A percentile compares a stretch with the other conserved stretches of the same genome.
These are phyloP conservation scores for Micractinium conductrix DNA, from an alignment of 139 green algal genomes.

Conservation along the genomic window DNA sequence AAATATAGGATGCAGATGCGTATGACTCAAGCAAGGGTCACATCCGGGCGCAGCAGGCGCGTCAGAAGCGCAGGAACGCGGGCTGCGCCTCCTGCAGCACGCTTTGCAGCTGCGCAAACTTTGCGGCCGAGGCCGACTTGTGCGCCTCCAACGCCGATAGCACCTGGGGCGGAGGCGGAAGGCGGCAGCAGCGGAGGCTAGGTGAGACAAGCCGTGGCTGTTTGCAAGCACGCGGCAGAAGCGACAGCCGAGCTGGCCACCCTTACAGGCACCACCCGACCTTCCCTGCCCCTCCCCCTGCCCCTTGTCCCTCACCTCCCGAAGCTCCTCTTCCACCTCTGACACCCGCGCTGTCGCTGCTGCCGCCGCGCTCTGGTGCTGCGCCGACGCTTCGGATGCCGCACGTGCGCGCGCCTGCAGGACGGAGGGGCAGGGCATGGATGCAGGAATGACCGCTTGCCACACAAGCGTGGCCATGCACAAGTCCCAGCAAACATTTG, in stretches of 20 bases:
- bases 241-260: no score
- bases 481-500: no score
- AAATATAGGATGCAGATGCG: no score
- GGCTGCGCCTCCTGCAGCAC: constrained; percentile 32
- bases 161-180: not conserved
- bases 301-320: constrained; percentile 40
- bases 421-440: no score
- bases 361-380: constrained; percentile 38
- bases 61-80: not conserved
- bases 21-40: no score
- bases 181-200: not conserved
- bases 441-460: no score
- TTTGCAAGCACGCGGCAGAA: no score
- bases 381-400: not conserved
- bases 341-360: constrained; percentile 39
- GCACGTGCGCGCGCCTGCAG: not conserved
- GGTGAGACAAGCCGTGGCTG: no score
- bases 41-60: no score
- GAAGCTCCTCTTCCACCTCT: constrained; percentile 75
- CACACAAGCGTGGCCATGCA: not conserved
- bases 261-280: no score
- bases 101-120: constrained; percentile 69
- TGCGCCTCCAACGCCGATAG: constrained; percentile 68
- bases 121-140: constrained; percentile 59
- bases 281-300: not conserved